Conservation (phyloP, 108 stramenopile genomes). For the Conticribra weissflogii region DNA sequence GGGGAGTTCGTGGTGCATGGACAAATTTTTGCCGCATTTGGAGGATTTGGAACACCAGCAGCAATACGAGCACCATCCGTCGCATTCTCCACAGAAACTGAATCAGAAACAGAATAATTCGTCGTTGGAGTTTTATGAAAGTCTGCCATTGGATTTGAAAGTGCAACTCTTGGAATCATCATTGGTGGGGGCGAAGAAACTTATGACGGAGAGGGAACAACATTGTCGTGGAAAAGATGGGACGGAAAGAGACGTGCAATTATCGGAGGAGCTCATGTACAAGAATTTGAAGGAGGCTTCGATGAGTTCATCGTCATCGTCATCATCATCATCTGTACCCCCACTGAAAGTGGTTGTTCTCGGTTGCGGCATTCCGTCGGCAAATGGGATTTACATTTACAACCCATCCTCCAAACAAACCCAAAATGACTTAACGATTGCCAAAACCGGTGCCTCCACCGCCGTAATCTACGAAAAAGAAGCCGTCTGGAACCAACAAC, state of each 20-base stretch:
- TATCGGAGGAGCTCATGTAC: slow-evolving; percentile 32
- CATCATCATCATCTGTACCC: slow-evolving; percentile 9
- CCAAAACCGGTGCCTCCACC: background rate
- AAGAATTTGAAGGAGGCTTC: slow-evolving; percentile 9
- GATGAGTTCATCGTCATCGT: background rate
- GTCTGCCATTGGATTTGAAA: slow-evolving; percentile 19
- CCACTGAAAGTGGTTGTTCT: slow-evolving; percentile 28
- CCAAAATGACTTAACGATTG: background rate
- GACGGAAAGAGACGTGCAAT: slow-evolving; percentile 8
- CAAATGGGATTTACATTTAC: slow-evolving; percentile 39
- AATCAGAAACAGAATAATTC: background rate
- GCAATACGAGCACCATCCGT: background rate
- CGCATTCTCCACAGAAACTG: background rate
- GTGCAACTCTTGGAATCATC: slow-evolving; percentile 34
- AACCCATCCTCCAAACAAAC: background rate
- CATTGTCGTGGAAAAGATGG: background rate
- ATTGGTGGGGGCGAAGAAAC: slow-evolving; percentile 24
- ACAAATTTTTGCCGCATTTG: slow-evolving; percentile 17
- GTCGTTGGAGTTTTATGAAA: slow-evolving; percentile 16
- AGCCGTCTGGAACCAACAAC: slow-evolving; percentile 30
- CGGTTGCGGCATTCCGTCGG: slow-evolving; percentile 27
- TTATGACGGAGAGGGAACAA: slow-evolving; percentile 8
- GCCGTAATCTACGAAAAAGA: slow-evolving; percentile 35
- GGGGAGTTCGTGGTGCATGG: slow-evolving; percentile 15
- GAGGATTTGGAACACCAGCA: background rate